A percentile compares a stretch with the other conserved stretches of the same genome.
Evolutionary conservation across 768 basidiomycete genomes (phyloP).

Genomic region (Termitomyces sp.): DNA sequence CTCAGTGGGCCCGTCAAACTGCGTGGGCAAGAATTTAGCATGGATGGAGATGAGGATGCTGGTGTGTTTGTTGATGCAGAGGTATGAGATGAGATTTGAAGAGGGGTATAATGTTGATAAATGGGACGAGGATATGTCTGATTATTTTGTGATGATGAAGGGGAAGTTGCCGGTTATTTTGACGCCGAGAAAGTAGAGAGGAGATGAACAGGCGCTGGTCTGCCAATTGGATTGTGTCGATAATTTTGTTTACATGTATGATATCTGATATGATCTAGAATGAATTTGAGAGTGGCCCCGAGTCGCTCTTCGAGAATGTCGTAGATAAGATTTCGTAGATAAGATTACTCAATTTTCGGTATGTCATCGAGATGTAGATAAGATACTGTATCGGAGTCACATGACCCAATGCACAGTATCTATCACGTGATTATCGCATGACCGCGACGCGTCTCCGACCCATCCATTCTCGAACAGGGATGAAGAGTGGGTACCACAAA

Average conservation of each 20-base stretch:
- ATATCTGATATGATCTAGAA: background rate
- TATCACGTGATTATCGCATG: no score
- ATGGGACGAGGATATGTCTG: slow-evolving; percentile 29
- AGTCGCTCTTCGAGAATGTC: no score
- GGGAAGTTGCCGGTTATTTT: slow-evolving; percentile 26
- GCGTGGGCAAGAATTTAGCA: slow-evolving; percentile 39
- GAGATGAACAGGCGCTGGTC: background rate
- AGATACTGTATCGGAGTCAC: no score
- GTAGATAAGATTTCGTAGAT: no score
- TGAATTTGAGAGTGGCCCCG: background rate
- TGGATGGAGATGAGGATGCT: slow-evolving; percentile 35
- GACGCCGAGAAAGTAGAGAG: slow-evolving; percentile 19
- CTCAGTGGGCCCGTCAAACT: slow-evolving; percentile 35
- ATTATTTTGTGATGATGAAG: slow-evolving; percentile 29
- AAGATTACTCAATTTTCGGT: no score
- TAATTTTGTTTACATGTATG: no score
- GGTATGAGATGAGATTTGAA: slow-evolving; percentile 31
- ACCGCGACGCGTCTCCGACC: no score
- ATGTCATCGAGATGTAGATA: no score
- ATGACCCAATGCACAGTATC: no score
- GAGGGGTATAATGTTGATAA: slow-evolving; percentile 22
- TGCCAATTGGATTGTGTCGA: background rate
- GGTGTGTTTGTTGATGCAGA: slow-evolving; percentile 28
- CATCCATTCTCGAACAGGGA: no score
- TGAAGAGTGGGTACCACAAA: no score